phyloP scores from a whole-genome alignment of 139 green algal species.

The Asterochloris erici region DNA sequence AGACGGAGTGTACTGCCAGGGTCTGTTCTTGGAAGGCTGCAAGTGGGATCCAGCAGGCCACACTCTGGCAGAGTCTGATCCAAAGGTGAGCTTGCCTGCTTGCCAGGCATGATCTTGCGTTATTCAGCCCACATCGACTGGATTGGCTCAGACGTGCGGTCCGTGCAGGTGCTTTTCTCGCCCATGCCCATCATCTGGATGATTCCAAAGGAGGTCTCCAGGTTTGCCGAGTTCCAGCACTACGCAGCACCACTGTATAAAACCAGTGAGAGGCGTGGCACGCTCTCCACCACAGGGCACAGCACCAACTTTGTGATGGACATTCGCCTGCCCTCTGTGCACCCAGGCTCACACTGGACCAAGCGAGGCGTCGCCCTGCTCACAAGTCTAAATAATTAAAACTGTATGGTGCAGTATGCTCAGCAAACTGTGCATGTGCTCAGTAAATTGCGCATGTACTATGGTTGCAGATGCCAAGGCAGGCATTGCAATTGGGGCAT shows the following conservation, averaged over 20 bases:
- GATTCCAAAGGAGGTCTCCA: slow-evolving; percentile 47
- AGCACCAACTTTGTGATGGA: slow-evolving; percentile 85
- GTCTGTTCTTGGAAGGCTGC: slow-evolving; percentile 77
- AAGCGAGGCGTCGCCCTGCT: slow-evolving; percentile 70
- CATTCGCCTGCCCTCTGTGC: slow-evolving; percentile 54
- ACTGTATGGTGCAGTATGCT: not conserved
- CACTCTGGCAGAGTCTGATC: slow-evolving; percentile 56
- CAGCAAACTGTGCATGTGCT: not conserved
- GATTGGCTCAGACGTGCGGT: not conserved
- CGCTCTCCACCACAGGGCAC: slow-evolving; percentile 74
- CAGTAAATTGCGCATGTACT: not conserved
- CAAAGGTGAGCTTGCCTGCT: slow-evolving; percentile 47
- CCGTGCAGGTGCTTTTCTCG: slow-evolving; percentile 56
- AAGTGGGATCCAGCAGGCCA: slow-evolving; percentile 52
- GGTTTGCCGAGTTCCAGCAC: slow-evolving; percentile 49
- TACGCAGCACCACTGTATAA: slow-evolving; percentile 83
- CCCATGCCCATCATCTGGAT: slow-evolving; percentile 71
- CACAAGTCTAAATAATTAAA: slow-evolving; percentile 22
- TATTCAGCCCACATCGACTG: not conserved
- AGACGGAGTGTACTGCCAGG: slow-evolving; percentile 69
- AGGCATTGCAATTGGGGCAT: too few relatives aligned
- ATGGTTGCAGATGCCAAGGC: too few relatives aligned
- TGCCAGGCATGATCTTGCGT: not conserved
- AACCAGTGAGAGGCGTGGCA: slow-evolving; percentile 65
- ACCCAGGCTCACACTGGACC: slow-evolving; percentile 63